Evolutionary conservation across 495 filamentous ascomycete species (phyloP), one percentile per base, ranked within the genome.

Genomic region (Pyronema domesticum): DNA sequence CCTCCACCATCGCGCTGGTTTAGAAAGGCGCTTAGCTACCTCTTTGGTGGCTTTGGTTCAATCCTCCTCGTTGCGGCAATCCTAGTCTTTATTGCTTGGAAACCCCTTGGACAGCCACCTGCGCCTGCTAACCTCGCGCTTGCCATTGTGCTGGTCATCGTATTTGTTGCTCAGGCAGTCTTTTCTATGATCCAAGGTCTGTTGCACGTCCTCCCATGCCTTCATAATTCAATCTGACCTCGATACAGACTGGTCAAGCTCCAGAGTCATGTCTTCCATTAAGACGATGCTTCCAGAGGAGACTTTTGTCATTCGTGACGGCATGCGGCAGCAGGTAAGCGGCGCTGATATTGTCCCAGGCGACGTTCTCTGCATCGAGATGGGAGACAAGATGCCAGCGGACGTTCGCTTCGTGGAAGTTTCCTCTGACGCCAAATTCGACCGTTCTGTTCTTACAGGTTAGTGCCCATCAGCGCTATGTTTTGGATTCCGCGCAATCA

Each of bases 11-110:
- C 80, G 11, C 76, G 72, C 50, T 73, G 72, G 18, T 55, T 79
- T 50, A 68, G 70, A 42, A 76, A 78, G 57, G 73, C 76, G 18
- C 69, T 85, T 6, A 73, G 73, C 17, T 86, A 86, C 62, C 74
- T 85, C 63, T 86, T 84, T 62, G 78, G 76, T 49, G 82, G 82
- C 17, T 85, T 85, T 58, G 79, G 82, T 3, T 71, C 76, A 3
- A 72, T 85, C 30, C 73, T 85, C 6, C 68, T 82, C 5, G 62
- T 77, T 34, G 80, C 79, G 11, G 68, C 72, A 19, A 73, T 83
- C 23, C 71, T 86, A 5, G 77, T 84, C 48, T 81, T 83, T 59
- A 62, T 85, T 42, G 72, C 76, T 6, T 85, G 80, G 80, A 80
- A 78, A 45, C 82, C 82, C 5, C 75, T 85, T 0, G 80, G 81